Evolutionary conservation across 2,329 filamentous ascomycete genomes (phyloP).

Genomic region (Colletotrichum liaoningense): DNA sequence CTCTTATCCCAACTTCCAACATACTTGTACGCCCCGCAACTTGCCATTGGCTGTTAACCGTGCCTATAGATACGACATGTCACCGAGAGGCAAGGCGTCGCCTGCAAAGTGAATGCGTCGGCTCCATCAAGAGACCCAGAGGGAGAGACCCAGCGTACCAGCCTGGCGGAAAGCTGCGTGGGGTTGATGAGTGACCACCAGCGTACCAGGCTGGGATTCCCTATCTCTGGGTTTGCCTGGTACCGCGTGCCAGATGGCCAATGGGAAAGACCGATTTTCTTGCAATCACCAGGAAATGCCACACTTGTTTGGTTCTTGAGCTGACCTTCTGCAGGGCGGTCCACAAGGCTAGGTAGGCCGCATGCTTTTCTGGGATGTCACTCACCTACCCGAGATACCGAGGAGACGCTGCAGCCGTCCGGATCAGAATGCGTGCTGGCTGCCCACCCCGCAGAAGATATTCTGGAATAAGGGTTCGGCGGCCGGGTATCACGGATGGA

Average conservation of each 20-base stretch:
- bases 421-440: not conserved
- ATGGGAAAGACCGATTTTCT: not conserved
- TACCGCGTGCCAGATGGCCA: not conserved
- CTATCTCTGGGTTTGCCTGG: not conserved
- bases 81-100: constrained; percentile 6
- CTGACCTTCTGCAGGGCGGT: not conserved
- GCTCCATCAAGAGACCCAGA: not conserved
- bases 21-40: not conserved
- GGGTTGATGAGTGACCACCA: not conserved
- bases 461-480: not conserved
- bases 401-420: not conserved
- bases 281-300: not conserved
- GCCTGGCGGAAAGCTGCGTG: not conserved
- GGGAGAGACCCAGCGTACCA: not conserved
- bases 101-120: constrained; percentile 6
- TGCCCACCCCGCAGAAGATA: not conserved
- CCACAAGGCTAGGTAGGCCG: constrained; percentile 31
- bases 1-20: not conserved
- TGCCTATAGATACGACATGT: not conserved
- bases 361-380: constrained; percentile 7
- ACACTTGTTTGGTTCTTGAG: not conserved
- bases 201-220: not conserved
- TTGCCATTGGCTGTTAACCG: not conserved
- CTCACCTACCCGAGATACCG: constrained; percentile 1
- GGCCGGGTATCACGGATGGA: constrained; percentile 21